These are phyloP conservation scores for Lactarius quietus DNA, from an alignment of 768 basidiomycete species.

Conservation along the genomic window DNA sequence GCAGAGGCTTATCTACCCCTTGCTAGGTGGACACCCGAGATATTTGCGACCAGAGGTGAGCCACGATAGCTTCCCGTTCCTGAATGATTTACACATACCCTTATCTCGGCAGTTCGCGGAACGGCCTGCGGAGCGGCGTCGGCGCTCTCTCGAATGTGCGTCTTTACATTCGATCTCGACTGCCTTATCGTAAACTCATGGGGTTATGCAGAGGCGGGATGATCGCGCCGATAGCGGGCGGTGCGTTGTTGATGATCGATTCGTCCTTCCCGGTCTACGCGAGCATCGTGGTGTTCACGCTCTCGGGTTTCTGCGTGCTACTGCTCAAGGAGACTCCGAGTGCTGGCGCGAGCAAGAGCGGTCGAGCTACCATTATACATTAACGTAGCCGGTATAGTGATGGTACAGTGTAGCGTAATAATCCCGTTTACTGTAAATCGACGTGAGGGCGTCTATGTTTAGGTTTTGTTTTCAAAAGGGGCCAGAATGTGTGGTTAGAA, in stretches of 20 bases:
- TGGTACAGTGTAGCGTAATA: neutral
- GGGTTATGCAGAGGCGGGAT: slow-evolving; percentile 66
- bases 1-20: neutral
- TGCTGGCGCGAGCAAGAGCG: slow-evolving; percentile 31
- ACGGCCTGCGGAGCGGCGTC: slow-evolving; percentile 88
- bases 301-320: slow-evolving; percentile 62
- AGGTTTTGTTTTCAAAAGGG: too few relatives aligned
- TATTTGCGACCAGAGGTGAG: slow-evolving; percentile 73
- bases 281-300: slow-evolving; percentile 60
- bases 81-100: neutral
- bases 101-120: slow-evolving; percentile 56
- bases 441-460: too few relatives aligned
- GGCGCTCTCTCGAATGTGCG: slow-evolving; percentile 79
- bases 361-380: slow-evolving; percentile 15
- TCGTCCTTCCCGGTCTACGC: slow-evolving; percentile 72
- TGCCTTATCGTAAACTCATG: slow-evolving; percentile 14
- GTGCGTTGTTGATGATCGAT: slow-evolving; percentile 62
- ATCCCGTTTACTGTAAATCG: neutral
- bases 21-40: slow-evolving; percentile 71
- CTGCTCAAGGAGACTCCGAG: slow-evolving; percentile 52
- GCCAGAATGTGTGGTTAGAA: too few relatives aligned
- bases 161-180: slow-evolving; percentile 18
- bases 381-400: neutral
- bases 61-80: neutral
- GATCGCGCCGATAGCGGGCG: slow-evolving; percentile 81